These are phyloP conservation scores for Cruciata laevipes DNA, from an alignment of 257 asterid genomes.

Conservation along the genomic window DNA sequence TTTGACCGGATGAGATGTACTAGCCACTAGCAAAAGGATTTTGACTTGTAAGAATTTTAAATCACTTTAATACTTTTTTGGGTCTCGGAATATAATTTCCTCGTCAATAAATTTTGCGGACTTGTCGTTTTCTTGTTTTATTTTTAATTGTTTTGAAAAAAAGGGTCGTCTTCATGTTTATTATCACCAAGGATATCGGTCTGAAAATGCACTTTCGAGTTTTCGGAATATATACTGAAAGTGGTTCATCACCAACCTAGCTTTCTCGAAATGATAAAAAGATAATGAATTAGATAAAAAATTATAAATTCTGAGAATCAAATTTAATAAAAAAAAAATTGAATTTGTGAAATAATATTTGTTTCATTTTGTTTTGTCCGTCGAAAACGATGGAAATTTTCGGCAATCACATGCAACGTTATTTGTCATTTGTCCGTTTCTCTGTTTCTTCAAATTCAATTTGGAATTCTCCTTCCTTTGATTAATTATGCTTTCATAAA, in stretches of 20 bases:
- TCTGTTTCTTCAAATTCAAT: not conserved
- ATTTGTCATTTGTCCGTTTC: not conserved
- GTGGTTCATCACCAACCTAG: not conserved
- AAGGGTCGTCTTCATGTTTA: not conserved
- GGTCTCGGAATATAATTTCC: not conserved
- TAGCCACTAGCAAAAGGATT: not conserved
- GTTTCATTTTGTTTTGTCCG: not conserved
- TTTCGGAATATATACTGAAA: not conserved
- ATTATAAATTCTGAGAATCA: not conserved
- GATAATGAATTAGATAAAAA: not conserved
- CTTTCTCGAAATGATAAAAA: slow-evolving; percentile 8
- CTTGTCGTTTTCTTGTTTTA: not conserved
- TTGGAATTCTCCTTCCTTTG: not conserved
- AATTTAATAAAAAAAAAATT: not conserved
- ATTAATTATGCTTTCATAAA: no score
- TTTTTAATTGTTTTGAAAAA: no score
- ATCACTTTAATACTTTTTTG: not conserved
- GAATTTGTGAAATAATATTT: not conserved
- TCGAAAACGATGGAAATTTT: not conserved
- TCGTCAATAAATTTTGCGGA: not conserved
- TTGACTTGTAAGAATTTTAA: not conserved
- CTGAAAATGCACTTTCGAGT: not conserved
- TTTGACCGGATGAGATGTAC: not conserved
- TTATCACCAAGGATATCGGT: not conserved
- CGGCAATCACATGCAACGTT: slow-evolving; percentile 1